Base-by-base conservation (phyloP, 768 basidiomycete species). In the Hygrophoropsis aurantiaca region DNA sequence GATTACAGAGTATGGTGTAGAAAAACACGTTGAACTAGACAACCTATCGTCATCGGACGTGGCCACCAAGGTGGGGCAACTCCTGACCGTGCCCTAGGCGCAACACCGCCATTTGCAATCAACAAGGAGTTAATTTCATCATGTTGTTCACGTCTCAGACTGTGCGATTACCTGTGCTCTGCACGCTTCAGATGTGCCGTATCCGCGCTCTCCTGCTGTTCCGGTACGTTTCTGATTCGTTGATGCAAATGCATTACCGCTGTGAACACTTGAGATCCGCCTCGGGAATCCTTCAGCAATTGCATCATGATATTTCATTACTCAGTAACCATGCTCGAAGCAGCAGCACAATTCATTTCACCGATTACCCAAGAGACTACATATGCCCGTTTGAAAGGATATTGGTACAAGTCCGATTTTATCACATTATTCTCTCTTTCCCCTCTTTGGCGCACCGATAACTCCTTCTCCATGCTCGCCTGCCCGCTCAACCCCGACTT, bases 21-120 rank as follows among this genome's bases (percentile, higher is more conserved):
- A 93, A 71, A 85, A 77, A 62, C 84, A 90, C 63, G 81, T 87
- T 45, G 85, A 87, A 61, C 69, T 93, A 40, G 90, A 93, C 58
- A 79, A 84, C 54, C 78, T 93, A 16, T 80, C 84, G 11, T 75
- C 80, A 30, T 65, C 78, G 19, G 85, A 91, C 52, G 90, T 92
- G 42, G 80, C 85, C 61, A 70, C 78, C 41, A 85, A 80, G 68
- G 74, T 93, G 35, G 74, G 80, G 30, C 78, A 84, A 60, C 68
- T 92, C 47, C 61, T 92, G 40, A 65, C 50, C 55, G 20, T 56
- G 33, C 61, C 60, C 50, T 68, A 44, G 46, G 37, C 41, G 27
- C 27, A 30, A 30, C 27, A 20, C 45, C 39, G 33, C 8, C 32
- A n/a, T 50, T 39, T 20, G 43, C 25, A 33, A 38, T 41, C 43